Conservation (phyloP, 2,329 filamentous ascomycete genomes). For the Curvularia lunata region DNA sequence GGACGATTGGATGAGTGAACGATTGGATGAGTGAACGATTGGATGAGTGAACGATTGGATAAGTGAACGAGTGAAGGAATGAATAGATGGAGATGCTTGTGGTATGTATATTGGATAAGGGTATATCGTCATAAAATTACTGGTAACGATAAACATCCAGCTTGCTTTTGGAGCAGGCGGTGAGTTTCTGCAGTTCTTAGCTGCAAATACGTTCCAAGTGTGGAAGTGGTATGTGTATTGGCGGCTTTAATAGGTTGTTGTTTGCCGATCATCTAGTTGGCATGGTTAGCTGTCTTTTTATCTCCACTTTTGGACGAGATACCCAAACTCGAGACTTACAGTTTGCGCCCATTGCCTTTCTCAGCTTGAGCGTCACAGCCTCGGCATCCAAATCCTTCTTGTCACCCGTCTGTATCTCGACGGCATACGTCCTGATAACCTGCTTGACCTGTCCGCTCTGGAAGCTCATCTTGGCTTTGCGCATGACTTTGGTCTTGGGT, state of each 20-base stretch:
- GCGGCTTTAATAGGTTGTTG: conserved; percentile 24
- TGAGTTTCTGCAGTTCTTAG: background rate
- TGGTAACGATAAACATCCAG: conserved; percentile 1
- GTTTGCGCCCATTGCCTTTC: conserved; percentile 72
- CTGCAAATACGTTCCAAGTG: background rate
- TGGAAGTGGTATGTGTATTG: background rate
- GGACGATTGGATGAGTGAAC: background rate
- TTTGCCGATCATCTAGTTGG: conserved; percentile 28
- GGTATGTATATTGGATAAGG: conserved; percentile 1
- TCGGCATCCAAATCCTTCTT: conserved; percentile 65
- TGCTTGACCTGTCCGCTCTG: conserved; percentile 71
- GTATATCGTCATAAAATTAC: conserved; percentile 7
- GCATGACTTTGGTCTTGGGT: conserved; percentile 67
- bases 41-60: no score
- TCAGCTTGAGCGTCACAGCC: conserved; percentile 66
- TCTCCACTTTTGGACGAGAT: background rate
- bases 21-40: no score
- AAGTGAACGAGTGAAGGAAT: background rate
- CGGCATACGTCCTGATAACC: conserved; percentile 68
- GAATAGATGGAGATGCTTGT: background rate
- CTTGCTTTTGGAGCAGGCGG: background rate
- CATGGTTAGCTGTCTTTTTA: conserved; percentile 2
- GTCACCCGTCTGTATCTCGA: conserved; percentile 68
- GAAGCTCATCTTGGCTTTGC: conserved; percentile 71
- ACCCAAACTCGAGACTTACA: conserved; percentile 59